Base-by-base conservation (phyloP, 129 eudicot species). In the Cynara cardunculus region DNA sequence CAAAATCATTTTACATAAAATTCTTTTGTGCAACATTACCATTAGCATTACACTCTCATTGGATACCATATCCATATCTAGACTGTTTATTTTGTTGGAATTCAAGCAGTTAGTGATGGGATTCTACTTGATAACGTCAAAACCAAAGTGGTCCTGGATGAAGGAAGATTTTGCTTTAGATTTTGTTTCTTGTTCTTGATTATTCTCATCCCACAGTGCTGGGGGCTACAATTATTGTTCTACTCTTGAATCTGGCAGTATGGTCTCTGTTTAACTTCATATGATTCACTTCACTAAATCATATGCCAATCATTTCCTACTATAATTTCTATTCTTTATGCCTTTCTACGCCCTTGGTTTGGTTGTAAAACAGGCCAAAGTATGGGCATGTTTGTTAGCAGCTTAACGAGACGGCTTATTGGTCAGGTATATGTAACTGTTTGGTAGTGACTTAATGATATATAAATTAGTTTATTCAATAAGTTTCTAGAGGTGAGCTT, bases 251-350 rank as follows among this genome's bases (percentile, higher is more conserved):
- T 81, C 83, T 78, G 86, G 82, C 79, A 77, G 86, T 64, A 83
- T 83, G 86, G 86, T 37, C 70, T 6, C 30, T 71, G 31, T 83
- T 83, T 83, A 83, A 59, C 86, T 77, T 76, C 78, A 76, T 70
- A n/a, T 82, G 85, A 16, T 82, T 83, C 82, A 83, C 74, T 67
- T 21, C 64, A 72, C 61, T 26, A 35, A 8, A 71, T 71, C 18
- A 62, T 71, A 71, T 39, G 77, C 25, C 86, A 77, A 83, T 83
- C 83, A 83, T 62, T 71, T 62, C 72, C 32, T 83, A 77, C 69
- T 34, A 5, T 71, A 37, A 13, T 46, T 46, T 46, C 19, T 27
- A 83, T 83, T 59, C 73, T 70, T 77, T 82, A 69, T 82, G 85
- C 81, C 56, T 82, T 62, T 37, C 22, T n/a, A n/a, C n/a, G n/a